phyloP scores from a whole-genome alignment of 2,329 filamentous ascomycete genomes.

The Leptographium galeiforme region DNA sequence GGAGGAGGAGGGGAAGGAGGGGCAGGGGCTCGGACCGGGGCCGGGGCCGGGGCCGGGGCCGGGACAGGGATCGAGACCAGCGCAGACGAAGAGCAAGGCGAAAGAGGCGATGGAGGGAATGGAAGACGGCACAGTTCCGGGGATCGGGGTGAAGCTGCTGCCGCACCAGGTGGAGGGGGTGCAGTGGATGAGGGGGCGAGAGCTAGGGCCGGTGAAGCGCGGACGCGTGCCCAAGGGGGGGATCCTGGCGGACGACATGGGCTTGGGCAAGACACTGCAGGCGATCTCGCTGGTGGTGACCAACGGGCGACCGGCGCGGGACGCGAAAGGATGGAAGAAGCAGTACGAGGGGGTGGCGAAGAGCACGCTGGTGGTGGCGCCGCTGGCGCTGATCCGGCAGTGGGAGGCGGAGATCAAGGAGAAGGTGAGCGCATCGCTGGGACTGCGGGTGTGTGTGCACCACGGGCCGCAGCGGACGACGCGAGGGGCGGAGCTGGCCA shows the following conservation, averaged over 20 bases:
- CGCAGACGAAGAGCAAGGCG: slow-evolving; percentile 34
- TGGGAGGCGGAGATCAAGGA: slow-evolving; percentile 90
- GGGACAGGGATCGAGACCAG: neutral
- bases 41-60: no score
- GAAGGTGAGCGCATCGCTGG: slow-evolving; percentile 55
- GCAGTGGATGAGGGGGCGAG: slow-evolving; percentile 87
- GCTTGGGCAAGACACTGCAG: slow-evolving; percentile 90
- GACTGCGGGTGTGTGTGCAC: slow-evolving; percentile 73
- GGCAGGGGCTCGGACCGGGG: no score
- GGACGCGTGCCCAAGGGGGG: slow-evolving; percentile 78
- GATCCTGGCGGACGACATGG: slow-evolving; percentile 95
- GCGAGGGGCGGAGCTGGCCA: slow-evolving; percentile 57
- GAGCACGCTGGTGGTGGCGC: slow-evolving; percentile 81
- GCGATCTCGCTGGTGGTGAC: slow-evolving; percentile 77
- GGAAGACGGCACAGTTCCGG: slow-evolving; percentile 49
- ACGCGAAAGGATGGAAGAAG: slow-evolving; percentile 49
- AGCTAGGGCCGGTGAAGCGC: slow-evolving; percentile 73
- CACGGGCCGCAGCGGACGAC: slow-evolving; percentile 82
- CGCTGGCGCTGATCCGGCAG: slow-evolving; percentile 86
- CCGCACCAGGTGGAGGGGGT: slow-evolving; percentile 93
- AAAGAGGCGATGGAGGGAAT: slow-evolving; percentile 26
- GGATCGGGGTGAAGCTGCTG: slow-evolving; percentile 74
- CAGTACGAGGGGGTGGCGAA: slow-evolving; percentile 57
- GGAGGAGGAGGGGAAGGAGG: slow-evolving; percentile 16
- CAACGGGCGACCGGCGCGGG: slow-evolving; percentile 56